A percentile compares a stretch with the other conserved stretches of the same genome.
Evolutionary conservation across 768 basidiomycete species (phyloP).

Genomic region (Mycena vulgaris): DNA sequence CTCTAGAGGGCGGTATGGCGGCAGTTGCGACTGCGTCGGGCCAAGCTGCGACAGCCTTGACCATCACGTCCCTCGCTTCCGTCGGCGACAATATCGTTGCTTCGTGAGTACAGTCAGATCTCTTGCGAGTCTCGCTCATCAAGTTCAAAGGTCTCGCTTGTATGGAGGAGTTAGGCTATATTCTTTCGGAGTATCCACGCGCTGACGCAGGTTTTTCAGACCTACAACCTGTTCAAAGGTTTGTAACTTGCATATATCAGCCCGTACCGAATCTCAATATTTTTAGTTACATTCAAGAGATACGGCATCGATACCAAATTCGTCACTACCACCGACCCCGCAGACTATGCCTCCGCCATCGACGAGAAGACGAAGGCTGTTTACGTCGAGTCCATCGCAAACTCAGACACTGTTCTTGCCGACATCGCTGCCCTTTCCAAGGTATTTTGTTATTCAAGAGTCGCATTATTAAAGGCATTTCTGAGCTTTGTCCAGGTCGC

Average conservation of each 20-base stretch:
- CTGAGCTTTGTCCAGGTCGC: conserved; percentile 60
- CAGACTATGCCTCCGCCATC: conserved; percentile 65
- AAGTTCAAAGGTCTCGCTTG: background rate
- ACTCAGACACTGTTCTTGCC: conserved; percentile 71
- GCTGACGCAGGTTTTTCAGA: conserved; percentile 50
- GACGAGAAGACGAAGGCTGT: conserved; percentile 74
- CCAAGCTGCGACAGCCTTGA: conserved; percentile 75
- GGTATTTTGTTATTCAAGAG: conserved; percentile 45
- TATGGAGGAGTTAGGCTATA: conserved; percentile 1
- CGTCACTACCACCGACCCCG: conserved; percentile 62
- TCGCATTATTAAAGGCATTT: background rate
- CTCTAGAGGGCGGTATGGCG: conserved; percentile 74
- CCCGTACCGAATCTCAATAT: background rate
- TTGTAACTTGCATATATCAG: background rate
- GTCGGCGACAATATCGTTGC: conserved; percentile 78
- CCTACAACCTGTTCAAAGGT: conserved; percentile 79
- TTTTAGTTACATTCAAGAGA: conserved; percentile 67
- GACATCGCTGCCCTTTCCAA: conserved; percentile 72
- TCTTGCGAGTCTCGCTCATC: background rate
- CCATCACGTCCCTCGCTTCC: conserved; percentile 65
- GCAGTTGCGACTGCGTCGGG: conserved; percentile 74
- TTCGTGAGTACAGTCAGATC: conserved; percentile 54
- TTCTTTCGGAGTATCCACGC: background rate
- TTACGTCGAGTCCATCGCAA: conserved; percentile 74
- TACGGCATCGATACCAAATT: conserved; percentile 71